A percentile compares a stretch with the other conserved stretches of the same genome.
Conservation (phyloP, 129 eudicot genomes). For the Centaurea solstitialis region DNA sequence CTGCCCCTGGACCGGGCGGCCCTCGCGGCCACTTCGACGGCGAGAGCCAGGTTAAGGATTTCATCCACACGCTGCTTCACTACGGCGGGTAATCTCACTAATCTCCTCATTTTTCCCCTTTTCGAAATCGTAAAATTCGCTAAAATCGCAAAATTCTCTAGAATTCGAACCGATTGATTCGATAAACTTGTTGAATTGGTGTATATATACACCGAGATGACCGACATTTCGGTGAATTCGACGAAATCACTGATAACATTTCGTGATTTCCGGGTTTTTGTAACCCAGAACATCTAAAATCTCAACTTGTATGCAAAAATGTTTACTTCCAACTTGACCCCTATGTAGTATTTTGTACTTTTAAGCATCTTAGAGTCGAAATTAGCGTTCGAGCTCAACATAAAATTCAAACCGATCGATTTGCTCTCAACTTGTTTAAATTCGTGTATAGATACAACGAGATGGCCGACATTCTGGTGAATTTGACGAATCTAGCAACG, state of each 20-base stretch:
- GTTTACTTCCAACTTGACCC: too few species aligned
- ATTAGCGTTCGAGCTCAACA: too few species aligned
- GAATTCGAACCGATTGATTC: background rate
- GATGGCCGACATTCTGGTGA: constrained; percentile 84
- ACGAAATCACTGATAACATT: constrained; percentile 30
- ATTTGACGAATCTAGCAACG: constrained; percentile 72
- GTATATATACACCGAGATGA: constrained; percentile 78
- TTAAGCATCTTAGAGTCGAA: too few species aligned
- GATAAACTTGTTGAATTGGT: background rate
- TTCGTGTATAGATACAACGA: constrained; percentile 67
- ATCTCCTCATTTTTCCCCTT: background rate
- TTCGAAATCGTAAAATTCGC: constrained; percentile 7
- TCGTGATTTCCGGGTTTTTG: too few species aligned
- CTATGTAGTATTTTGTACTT: too few species aligned
- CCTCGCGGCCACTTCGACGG: constrained; percentile 86
- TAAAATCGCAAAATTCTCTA: constrained; percentile 1
- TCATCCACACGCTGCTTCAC: constrained; percentile 73
- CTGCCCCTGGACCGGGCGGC: constrained; percentile 98
- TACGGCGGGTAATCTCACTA: constrained; percentile 55
- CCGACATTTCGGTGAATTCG: constrained; percentile 81
- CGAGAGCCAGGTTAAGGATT: constrained; percentile 85
- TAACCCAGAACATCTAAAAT: too few species aligned
- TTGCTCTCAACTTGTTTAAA: background rate
- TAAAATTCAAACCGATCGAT: background rate
- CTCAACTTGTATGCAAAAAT: too few species aligned